Evolutionary conservation across 225 moss, liverwort and hornwort species (phyloP), one percentile per base, ranked within the genome.

Genomic region (Bryum argenteum): DNA sequence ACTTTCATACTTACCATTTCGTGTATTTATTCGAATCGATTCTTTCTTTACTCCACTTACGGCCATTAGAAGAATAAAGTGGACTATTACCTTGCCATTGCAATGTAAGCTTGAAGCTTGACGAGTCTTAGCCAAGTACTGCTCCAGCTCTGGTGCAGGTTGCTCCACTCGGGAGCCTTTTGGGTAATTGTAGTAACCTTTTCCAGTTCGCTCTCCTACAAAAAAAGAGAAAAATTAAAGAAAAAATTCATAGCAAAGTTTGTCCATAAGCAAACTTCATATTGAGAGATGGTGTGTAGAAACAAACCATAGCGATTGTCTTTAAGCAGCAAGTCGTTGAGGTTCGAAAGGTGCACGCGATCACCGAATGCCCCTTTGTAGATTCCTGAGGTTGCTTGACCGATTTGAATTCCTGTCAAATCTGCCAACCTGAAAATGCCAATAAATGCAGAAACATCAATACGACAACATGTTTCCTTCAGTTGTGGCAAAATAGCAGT

Each of bases 171-270:
- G 80, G 61, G 89, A 87, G 12, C 88, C 88, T 67, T 78, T 71
- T 50, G 72, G 69, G 63, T 95, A 95, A 56, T 89, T 88, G 66
- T 92, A 95, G 68, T 81, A 85, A 28, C 95, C 95, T 75, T 84
- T 89, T 69, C 90, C 81, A 73, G 87, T 86, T 75, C 84, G 87
- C 71, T 95, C 92, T 75, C 95, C 95, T 95, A 69, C 61, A 78
- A 24, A 62, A 45, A 33, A 33, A 33, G n/a, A n/a, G n/a, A n/a
- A n/a, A n/a, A n/a, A n/a, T n/a, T n/a, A n/a, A n/a, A n/a, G n/a
- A n/a, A n/a, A n/a, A n/a, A n/a, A n/a, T n/a, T n/a, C n/a, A n/a
- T n/a, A n/a, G n/a, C n/a, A n/a, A n/a, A n/a, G 4, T 33, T 33
- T 33, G 2, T 33, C 33, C 5, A 33, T 3, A 33, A 6, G 5